Evolutionary conservation across 345 rosid genomes (phyloP), one percentile per base, ranked within the genome.

Genomic region (Populus nigra): DNA sequence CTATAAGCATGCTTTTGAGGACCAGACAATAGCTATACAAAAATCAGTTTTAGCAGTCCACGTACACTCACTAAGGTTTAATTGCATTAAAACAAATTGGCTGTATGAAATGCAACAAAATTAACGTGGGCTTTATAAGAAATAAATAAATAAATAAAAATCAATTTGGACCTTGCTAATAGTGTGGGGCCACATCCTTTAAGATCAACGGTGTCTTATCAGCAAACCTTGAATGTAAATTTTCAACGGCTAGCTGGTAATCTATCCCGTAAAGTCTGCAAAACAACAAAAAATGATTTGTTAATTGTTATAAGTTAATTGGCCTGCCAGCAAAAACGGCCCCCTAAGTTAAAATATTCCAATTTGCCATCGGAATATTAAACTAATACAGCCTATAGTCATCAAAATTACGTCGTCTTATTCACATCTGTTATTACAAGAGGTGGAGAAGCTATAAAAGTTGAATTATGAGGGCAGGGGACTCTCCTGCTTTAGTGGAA

Each of bases 251-350:
- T 68, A 49, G 84, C 80, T 73, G 86, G 83, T 77, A 29, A 77
- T 78, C 80, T 72, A 47, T 63, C 23, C 22, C 9, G 29, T 5
- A 85, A 89, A 83, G 88, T 86, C 87, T 31, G 47, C 84, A 74
- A 80, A 79, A 83, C 79, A 71, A 86, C 81, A 78, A 77, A 77
- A 73, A 31, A 22, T 6, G 57, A 45, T 59, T 61, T 72, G 69
- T 47, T 65, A 20, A 33, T 33, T 33, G 36, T 33, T 33, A 33
- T 29, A 39, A 43, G 38, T 29, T 53, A 45, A 22, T 67, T 35
- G 66, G 61, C n/a, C 82, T 77, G 85, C 82, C 83, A 80, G 83
- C 80, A 76, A 81, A 80, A 75, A 59, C 74, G 72, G 81, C 85
- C 65, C 65, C 23, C 65, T n/a, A 23, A 23, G 65, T 23, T 23